phyloP scores from a whole-genome alignment of 495 filamentous ascomycete species.

The Pyronema omphalodes region DNA sequence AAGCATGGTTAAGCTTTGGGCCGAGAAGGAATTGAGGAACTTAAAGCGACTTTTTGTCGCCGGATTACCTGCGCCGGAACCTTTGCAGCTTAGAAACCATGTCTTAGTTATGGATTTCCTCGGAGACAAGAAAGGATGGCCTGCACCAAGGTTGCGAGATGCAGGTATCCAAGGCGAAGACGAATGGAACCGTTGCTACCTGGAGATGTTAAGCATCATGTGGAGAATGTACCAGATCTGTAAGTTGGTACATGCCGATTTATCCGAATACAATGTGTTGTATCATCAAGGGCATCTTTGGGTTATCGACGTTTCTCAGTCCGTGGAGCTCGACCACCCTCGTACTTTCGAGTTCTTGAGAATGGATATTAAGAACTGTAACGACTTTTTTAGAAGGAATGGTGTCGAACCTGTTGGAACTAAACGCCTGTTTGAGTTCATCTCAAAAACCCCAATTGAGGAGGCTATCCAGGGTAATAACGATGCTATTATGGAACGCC shows the following conservation, averaged over 20 bases:
- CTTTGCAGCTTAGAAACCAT: conserved; percentile 67
- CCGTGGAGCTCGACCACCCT: conserved; percentile 90
- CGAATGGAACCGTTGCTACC: conserved; percentile 57
- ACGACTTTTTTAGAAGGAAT: conserved; percentile 74
- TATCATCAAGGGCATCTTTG: conserved; percentile 70
- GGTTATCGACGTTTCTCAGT: conserved; percentile 95
- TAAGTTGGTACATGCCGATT: conserved; percentile 79
- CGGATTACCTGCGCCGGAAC: conserved; percentile 79
- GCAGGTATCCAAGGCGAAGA: conserved; percentile 31
- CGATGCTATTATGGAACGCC: conserved; percentile 33
- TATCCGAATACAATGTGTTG: conserved; percentile 92
- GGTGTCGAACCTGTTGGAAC: conserved; percentile 63
- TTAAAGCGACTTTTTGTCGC: conserved; percentile 62
- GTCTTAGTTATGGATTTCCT: conserved; percentile 89
- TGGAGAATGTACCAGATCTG: conserved; percentile 79
- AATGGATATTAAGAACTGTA: conserved; percentile 94
- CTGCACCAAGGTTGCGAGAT: conserved; percentile 57
- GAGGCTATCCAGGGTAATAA: conserved; percentile 27
- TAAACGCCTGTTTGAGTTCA: conserved; percentile 57
- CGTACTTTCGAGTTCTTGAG: conserved; percentile 76
- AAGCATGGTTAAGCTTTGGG: conserved; percentile 95
- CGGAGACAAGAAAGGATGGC: conserved; percentile 67
- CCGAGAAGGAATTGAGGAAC: conserved; percentile 95
- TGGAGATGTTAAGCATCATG: conserved; percentile 75
- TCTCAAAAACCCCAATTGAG: conserved; percentile 32